Base-by-base conservation (phyloP, 2,329 filamentous ascomycete genomes). In the Blumeria hordei region DNA sequence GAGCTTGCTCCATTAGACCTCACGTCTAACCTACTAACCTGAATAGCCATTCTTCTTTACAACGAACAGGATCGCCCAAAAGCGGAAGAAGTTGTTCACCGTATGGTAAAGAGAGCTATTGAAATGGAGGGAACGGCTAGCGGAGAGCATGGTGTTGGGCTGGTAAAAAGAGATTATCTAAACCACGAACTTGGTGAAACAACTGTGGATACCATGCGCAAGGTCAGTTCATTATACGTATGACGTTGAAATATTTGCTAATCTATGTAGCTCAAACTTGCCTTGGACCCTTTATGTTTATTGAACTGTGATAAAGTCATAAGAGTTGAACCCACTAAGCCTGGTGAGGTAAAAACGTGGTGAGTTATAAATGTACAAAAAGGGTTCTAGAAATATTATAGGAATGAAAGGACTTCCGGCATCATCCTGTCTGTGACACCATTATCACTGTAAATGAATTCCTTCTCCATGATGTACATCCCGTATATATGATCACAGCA, bases 61-160 rank as follows among this genome's bases (percentile, higher is more conserved):
- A 82, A 78, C 56, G 76, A 84, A n/a, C 69, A 72, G 21, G 79
- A 90, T 66, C 75, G 80, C 60, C 68, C 72, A 56, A 74, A 76
- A 55, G 82, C 83, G 2, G 82, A 87, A 63, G 73, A 74, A 43
- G 70, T 90, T 32, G 83, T 92, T 32, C 83, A 88, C 65, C 74
- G 79, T 56, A 92, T 92, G 86, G 84, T 90, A 55, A 88, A 88
- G 74, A 74, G 83, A 58, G 86, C 86, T 0, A 80, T 93, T 52
- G 83, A 87, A 69, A 76, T 88, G 70, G 85, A 92, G 67, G 86
- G 86, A 8, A 92, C 86, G 0, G 85, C 88, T 1, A 88, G 85
- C 11, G 86, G 85, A 55, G 85, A 93, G 68, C 85, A 93, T 66
- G 85, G 85, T 44, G 81, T 92, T 54, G 85, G 85, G 6, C 70